Conservation (phyloP, 2,329 filamentous ascomycete species). For the Cladosporium sp. region DNA sequence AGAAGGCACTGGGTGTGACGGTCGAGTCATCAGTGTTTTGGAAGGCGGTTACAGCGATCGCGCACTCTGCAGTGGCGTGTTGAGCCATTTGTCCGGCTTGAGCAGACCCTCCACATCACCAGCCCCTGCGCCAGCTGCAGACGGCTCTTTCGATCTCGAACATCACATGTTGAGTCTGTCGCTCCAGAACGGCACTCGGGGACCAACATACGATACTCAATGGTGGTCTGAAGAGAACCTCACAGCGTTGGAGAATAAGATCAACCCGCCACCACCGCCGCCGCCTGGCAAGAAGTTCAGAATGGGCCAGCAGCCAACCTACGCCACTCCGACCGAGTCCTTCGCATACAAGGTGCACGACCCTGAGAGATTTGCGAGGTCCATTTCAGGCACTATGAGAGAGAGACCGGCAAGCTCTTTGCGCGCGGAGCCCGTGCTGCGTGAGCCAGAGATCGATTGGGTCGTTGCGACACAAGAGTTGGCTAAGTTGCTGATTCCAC, state of each 20-base stretch:
- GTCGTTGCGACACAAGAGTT: conserved; percentile 79
- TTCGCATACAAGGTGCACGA: conserved; percentile 79
- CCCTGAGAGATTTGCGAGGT: conserved; percentile 65
- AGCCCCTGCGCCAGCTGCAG: background rate
- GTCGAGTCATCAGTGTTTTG: conserved; percentile 86
- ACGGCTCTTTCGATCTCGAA: background rate
- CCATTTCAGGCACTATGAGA: conserved; percentile 57
- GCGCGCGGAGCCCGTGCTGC: conserved; percentile 58
- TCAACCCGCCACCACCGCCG: conserved; percentile 54
- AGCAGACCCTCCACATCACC: conserved; percentile 41
- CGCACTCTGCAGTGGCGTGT: conserved; percentile 80
- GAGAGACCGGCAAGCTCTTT: conserved; percentile 38
- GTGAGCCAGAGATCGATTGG: conserved; percentile 83
- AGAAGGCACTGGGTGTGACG: conserved; percentile 73
- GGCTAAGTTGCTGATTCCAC: conserved; percentile 78
- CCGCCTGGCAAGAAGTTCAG: conserved; percentile 57
- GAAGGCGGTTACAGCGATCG: conserved; percentile 96
- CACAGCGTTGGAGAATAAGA: conserved; percentile 67
- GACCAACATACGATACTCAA: conserved; percentile 39
- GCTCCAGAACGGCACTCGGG: conserved; percentile 6
- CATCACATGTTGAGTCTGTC: conserved; percentile 18
- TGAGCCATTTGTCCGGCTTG: conserved; percentile 87
- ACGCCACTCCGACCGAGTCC: conserved; percentile 83
- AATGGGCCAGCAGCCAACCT: conserved; percentile 65
- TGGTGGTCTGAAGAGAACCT: conserved; percentile 59